A percentile compares a stretch with the other conserved stretches of the same genome.
phyloP scores from a whole-genome alignment of 1,139 yeast genomes.

The Kodamaea suecica region DNA sequence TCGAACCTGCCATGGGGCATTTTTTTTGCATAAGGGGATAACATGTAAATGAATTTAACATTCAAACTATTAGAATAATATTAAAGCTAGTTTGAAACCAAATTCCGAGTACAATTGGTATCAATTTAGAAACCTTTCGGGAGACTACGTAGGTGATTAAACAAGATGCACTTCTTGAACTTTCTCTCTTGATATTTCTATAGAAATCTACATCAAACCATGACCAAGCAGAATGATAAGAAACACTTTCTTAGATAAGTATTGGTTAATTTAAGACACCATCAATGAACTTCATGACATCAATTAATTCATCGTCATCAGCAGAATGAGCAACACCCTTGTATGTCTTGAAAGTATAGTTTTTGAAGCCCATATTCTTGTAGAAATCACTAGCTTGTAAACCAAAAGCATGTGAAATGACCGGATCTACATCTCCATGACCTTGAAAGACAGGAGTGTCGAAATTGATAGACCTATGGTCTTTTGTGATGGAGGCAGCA shows the following conservation, averaged over 20 bases:
- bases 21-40: neutral
- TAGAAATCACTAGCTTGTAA: conserved; percentile 45
- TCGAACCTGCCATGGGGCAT: conserved; percentile 56
- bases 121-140: no score
- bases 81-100: no score
- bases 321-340: conserved; percentile 67
- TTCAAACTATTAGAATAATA: no score
- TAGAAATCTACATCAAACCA: no score
- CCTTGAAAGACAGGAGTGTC: conserved; percentile 83
- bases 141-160: no score
- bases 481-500: conserved; percentile 34
- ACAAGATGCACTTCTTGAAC: no score
- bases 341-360: conserved; percentile 58
- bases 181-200: no score
- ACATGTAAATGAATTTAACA: no score
- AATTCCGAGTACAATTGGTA: no score
- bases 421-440: conserved; percentile 78
- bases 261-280: conserved; percentile 12
- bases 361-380: conserved; percentile 47
- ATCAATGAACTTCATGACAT: conserved; percentile 52
- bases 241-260: no score
- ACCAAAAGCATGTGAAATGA: conserved; percentile 54
- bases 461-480: conserved; percentile 36
- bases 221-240: no score
- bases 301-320: conserved; percentile 61